Evolutionary conservation across 345 rosid species (phyloP).

Genomic region (Bretschneidera sinensis): DNA sequence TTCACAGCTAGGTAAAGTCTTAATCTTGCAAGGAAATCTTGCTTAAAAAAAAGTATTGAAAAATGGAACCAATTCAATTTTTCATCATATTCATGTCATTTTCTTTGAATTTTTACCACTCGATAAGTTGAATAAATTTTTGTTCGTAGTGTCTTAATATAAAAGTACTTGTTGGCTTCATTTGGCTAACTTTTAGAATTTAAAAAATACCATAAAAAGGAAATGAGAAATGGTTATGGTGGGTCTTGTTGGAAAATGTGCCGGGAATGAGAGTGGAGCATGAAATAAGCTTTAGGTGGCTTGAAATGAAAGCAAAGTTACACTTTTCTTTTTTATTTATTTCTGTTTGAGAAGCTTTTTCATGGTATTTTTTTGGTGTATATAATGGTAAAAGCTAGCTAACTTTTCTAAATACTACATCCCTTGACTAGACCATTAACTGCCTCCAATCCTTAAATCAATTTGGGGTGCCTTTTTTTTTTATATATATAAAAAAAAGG

Average conservation of each 20-base stretch:
- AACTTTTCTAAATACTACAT: conserved; percentile 13
- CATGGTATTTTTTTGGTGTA: not conserved
- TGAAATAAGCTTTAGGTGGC: conserved; percentile 16
- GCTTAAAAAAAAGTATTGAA: no score
- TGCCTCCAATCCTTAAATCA: no score
- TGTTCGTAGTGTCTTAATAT: no score
- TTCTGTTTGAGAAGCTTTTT: not conserved
- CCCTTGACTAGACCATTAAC: no score
- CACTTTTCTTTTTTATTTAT: conserved; percentile 9
- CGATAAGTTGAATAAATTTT: not conserved
- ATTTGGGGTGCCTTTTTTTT: not conserved
- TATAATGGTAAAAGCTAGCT: conserved; percentile 17
- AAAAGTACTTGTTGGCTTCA: not conserved
- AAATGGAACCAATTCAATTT: not conserved
- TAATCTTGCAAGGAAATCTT: no score
- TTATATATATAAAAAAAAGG: no score
- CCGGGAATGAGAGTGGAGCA: conserved; percentile 2
- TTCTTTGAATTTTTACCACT: not conserved
- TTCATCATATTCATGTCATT: not conserved
- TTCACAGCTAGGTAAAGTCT: no score
- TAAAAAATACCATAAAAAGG: not conserved
- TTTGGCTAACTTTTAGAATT: not conserved
- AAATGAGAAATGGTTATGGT: not conserved
- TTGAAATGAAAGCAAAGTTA: conserved; percentile 22
- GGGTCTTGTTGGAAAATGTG: conserved; percentile 29